Base-by-base conservation (phyloP, 257 asterid species). In the Agastache rugosa region DNA sequence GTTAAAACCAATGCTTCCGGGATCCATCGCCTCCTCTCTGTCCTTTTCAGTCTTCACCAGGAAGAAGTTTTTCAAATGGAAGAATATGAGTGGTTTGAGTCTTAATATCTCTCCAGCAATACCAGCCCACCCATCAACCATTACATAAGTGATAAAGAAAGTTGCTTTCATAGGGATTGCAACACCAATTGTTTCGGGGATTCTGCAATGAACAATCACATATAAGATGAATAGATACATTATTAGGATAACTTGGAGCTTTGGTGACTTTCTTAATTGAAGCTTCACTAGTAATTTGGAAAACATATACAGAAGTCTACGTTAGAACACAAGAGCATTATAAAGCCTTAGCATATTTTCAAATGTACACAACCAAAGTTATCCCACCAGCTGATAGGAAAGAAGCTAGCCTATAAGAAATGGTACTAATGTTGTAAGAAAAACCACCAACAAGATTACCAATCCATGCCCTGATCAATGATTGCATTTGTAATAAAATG, bases 121-220 rank as follows among this genome's bases (percentile, higher is more conserved):
- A 75, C 97, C 98, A 68, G 97, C 96, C 98, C 98, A 91, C 72
- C 98, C 98, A 62, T 93, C 98, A 71, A 93, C 87, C 97, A 93
- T 93, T 74, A 89, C 82, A 60, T 93, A 93, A 25, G 98, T 89
- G 66, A 93, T 91, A 72, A 93, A 93, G 88, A 93, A 93, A 41
- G 97, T 87, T 45, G 97, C 98, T 81, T 91, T 93, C 98, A 90
- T 89, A 15, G 98, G 98, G 76, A 93, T 91, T 45, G 96, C 96
- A 20, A 85, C 93, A 65, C 98, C 97, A 35, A 93, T 80, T 71
- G 87, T 91, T 79, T 6, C 78, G 6, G 91, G 88, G 54, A 93
- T 82, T 20, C 98, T 93, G 92, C 80, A 75, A 77, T 27, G 53
- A 73, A 37, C 31, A 74, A 71, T 68, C 73, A 78, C 56, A 68